These are phyloP conservation scores for Beauveria brongniartii DNA, from an alignment of 2,329 filamentous ascomycete species.

Conservation along the genomic window DNA sequence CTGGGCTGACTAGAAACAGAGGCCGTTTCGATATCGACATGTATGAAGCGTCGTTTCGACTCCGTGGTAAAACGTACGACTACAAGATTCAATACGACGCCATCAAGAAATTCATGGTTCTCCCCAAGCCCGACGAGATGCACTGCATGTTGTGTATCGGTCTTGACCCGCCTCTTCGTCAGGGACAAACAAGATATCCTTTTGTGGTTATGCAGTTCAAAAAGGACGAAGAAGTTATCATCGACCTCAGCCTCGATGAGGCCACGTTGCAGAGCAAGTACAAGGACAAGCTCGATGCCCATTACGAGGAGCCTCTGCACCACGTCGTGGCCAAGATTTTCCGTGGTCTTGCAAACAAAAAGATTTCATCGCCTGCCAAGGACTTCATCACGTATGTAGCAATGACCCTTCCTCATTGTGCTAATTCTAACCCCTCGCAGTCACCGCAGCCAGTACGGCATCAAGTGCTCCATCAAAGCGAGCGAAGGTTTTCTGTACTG, in stretches of 20 bases:
- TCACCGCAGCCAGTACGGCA: slow-evolving; percentile 86
- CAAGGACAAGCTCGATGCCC: slow-evolving; percentile 77
- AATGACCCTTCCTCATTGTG: neutral
- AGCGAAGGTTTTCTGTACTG: slow-evolving; percentile 97
- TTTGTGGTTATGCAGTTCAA: slow-evolving; percentile 99
- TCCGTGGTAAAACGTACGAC: slow-evolving; percentile 98
- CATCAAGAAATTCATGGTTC: slow-evolving; percentile 98
- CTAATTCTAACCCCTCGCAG: slow-evolving; percentile 27
- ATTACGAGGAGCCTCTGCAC: slow-evolving; percentile 90
- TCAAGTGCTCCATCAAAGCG: slow-evolving; percentile 99
- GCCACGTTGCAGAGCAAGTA: slow-evolving; percentile 78
- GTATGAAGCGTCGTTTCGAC: slow-evolving; percentile 94
- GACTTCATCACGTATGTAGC: slow-evolving; percentile 69
- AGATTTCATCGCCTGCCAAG: slow-evolving; percentile 86
- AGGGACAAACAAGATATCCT: slow-evolving; percentile 95
- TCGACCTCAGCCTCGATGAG: slow-evolving; percentile 93
- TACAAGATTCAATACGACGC: slow-evolving; percentile 99
- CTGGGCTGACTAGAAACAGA: slow-evolving; percentile 43
- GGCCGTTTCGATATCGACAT: slow-evolving; percentile 99
- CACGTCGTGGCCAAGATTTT: slow-evolving; percentile 94
- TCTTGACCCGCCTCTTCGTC: slow-evolving; percentile 85
- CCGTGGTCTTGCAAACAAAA: slow-evolving; percentile 87
- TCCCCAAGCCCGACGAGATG: slow-evolving; percentile 96
- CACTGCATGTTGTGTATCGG: slow-evolving; percentile 94
- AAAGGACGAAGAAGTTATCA: slow-evolving; percentile 91